A percentile compares a stretch with the other conserved stretches of the same genome.
phyloP scores from a whole-genome alignment of 805 yeast genomes.

The Wickerhamiella shivajii region DNA sequence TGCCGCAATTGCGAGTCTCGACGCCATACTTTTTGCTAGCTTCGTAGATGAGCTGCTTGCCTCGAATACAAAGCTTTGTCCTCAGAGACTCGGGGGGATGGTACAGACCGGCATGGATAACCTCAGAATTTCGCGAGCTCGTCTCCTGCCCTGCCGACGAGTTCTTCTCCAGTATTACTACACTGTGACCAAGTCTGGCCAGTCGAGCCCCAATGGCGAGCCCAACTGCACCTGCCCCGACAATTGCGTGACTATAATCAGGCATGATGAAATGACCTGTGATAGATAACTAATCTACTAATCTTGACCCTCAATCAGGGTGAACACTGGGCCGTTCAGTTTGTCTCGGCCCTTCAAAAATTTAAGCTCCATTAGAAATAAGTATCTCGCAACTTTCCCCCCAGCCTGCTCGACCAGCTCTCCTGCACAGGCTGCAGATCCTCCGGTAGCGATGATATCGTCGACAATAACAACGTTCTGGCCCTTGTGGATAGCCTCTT shows the following conservation, averaged over 20 bases:
- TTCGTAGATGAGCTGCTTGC: conserved; percentile 53
- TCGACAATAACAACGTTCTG: conserved; percentile 79
- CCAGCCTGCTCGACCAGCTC: conserved; percentile 54
- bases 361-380: conserved; percentile 87
- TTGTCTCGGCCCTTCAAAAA: conserved; percentile 88
- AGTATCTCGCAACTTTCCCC: conserved; percentile 63
- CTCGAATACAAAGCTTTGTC: conserved; percentile 55
- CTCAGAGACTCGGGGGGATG: conserved; percentile 58
- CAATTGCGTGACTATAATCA: conserved; percentile 38
- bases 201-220: conserved; percentile 66
- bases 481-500: conserved; percentile 62
- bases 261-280: too few relatives aligned
- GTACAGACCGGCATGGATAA: conserved; percentile 81
- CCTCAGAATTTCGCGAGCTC: conserved; percentile 82
- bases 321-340: conserved; percentile 75
- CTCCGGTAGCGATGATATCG: conserved; percentile 97
- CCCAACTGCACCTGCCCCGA: conserved; percentile 83
- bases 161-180: conserved; percentile 58
- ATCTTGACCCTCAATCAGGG: conserved; percentile 66
- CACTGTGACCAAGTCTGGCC: conserved; percentile 32
- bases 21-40: conserved; percentile 34
- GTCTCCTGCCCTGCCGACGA: conserved; percentile 59
- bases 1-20: conserved; percentile 43
- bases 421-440: conserved; percentile 91
- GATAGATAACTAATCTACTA: too few relatives aligned